Conservation (phyloP, 257 asterid genomes). For the Craterostigma plantagineum region DNA sequence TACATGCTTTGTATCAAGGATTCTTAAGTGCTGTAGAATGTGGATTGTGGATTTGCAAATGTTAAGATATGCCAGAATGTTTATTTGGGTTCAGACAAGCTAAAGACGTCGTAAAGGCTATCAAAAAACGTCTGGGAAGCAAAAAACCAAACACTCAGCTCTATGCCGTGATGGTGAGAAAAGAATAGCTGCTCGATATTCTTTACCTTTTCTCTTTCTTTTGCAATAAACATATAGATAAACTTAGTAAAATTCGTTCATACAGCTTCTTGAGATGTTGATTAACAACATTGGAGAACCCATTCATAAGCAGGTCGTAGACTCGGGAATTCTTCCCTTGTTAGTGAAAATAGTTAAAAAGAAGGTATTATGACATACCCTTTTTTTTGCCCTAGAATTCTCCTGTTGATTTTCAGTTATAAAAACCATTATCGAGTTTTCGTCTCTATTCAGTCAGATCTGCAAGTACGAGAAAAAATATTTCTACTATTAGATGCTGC, state of each 20-base stretch:
- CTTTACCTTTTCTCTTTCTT: too few relatives aligned
- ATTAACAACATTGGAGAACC: slow-evolving; percentile 87
- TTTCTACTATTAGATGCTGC: slow-evolving; percentile 71
- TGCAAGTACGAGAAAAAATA: slow-evolving; percentile 90
- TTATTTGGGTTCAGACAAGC: slow-evolving; percentile 25
- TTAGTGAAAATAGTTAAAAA: slow-evolving; percentile 90
- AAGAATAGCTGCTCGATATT: slow-evolving; percentile 9
- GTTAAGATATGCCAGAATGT: too few relatives aligned
- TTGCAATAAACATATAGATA: too few relatives aligned
- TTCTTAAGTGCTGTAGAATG: too few relatives aligned
- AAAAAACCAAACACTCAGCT: slow-evolving; percentile 47
- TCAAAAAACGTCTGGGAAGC: slow-evolving; percentile 82
- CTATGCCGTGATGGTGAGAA: slow-evolving; percentile 50
- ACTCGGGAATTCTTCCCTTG: slow-evolving; percentile 49
- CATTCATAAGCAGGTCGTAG: slow-evolving; percentile 81
- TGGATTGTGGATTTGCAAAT: too few relatives aligned
- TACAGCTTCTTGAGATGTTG: slow-evolving; percentile 90
- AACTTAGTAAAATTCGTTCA: background rate
- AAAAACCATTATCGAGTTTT: background rate
- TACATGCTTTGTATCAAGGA: too few relatives aligned
- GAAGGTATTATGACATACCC: slow-evolving; percentile 50
- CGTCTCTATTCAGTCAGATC: slow-evolving; percentile 51
- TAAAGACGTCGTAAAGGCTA: slow-evolving; percentile 74
- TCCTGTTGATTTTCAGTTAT: background rate
- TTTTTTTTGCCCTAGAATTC: background rate